Base-by-base conservation (phyloP, 2,329 filamentous ascomycete species). In the Sporothrix mexicana region DNA sequence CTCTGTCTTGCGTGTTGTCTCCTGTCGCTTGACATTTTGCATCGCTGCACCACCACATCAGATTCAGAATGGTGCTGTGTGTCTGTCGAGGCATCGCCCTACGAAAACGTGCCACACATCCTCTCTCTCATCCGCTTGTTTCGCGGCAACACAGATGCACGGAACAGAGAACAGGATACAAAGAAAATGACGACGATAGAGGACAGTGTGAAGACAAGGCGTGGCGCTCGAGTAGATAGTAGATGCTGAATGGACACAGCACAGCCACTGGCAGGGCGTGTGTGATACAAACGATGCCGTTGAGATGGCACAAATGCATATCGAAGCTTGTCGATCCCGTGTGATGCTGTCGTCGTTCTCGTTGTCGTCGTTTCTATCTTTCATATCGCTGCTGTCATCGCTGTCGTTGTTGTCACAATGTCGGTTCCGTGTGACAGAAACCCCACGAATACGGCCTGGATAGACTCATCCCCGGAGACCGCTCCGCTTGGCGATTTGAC, bases 241-340 rank as follows among this genome's bases (percentile, higher is more conserved):
- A 41, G 30, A 36, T 36, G 30, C 30, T 66, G 41, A 23, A 66
- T 66, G 61, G 41, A 47, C 25, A 66, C 41, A 66, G n/a, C 61
- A 66, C 41, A 66, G 41, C n/a, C 4, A 2, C 41, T 43, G 61
- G 61, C 23, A 17, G 41, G 41, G 23, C 41, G 47, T 25, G 41
- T 66, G 41, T 43, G 17, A 25, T 17, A 12, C 20, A 20, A 25
- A n/a, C n/a, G 41, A 47, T 47, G 41, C 17, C 30, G 30, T 36
- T 36, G 30, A 36, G 30, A 36, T 36, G 30, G 30, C 30, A 36
- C 30, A 36, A 36, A 36, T 36, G 30, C 30, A 36, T 36, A 36
- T 36, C 30, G 30, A 36, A 36, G 30, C 30, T 36, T 36, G 30
- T 36, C 30, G 61, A 20, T 6, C 61, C 45, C 45, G 61, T 47